phyloP scores from a whole-genome alignment of 768 basidiomycete genomes.

The Boletellus emodensis region DNA sequence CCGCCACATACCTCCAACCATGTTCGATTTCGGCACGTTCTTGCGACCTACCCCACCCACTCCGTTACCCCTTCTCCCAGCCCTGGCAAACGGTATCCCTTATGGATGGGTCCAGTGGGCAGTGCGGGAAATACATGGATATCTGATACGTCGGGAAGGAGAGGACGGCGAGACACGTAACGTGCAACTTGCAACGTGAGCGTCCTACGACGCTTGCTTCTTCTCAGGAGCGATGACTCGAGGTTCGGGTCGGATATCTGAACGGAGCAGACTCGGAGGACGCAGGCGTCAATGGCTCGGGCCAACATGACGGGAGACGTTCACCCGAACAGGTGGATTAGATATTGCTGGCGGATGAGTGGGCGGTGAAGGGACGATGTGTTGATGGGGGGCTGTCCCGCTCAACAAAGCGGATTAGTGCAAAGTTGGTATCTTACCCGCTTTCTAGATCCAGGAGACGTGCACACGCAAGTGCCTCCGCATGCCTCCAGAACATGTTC shows the following conservation, averaged over 20 bases:
- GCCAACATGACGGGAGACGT: no score
- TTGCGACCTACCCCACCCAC: slow-evolving; percentile 4
- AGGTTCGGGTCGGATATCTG: no score
- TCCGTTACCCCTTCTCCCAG: slow-evolving; percentile 2
- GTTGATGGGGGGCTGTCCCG: no score
- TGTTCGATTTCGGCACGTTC: background rate
- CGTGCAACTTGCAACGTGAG: no score
- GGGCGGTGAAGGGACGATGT: no score
- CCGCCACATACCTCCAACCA: background rate
- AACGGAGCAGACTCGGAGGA: no score
- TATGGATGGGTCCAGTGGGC: slow-evolving; percentile 5
- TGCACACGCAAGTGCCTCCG: slow-evolving; percentile 23
- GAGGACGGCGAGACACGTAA: background rate
- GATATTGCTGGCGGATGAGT: no score
- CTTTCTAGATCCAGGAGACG: slow-evolving; percentile 19
- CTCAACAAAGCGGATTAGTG: background rate
- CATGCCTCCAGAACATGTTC: slow-evolving; percentile 21
- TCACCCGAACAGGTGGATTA: no score
- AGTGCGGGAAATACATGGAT: background rate
- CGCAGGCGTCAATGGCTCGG: no score
- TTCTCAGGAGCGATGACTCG: no score
- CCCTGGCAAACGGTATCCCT: slow-evolving; percentile 1
- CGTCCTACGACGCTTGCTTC: no score
- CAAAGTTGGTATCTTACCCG: slow-evolving; percentile 12
- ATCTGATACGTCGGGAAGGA: background rate